phyloP scores from a whole-genome alignment of 2,329 filamentous ascomycete species.

The Neocucurbitaria cava region DNA sequence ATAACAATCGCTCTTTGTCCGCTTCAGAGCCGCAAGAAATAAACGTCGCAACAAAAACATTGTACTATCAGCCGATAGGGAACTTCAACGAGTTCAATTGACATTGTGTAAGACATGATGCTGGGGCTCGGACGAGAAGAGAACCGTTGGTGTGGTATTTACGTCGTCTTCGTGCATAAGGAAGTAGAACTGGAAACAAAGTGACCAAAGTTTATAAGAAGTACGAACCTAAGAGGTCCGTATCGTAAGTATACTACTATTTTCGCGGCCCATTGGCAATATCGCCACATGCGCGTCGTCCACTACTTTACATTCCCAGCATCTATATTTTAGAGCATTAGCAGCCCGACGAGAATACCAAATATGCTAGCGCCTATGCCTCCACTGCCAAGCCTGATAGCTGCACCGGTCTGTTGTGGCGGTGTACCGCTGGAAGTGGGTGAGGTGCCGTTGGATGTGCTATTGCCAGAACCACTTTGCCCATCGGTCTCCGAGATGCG shows the following conservation, averaged over 20 bases:
- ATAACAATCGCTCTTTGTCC: too few species aligned
- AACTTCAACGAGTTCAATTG: too few species aligned
- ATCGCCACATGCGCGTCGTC: not conserved
- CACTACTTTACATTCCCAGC: not conserved
- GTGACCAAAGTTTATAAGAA: too few species aligned
- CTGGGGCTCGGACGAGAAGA: too few species aligned
- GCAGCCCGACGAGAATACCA: conserved; percentile 14
- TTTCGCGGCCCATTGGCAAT: not conserved
- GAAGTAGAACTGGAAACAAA: too few species aligned
- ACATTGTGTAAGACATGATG: too few species aligned
- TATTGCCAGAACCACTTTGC: conserved; percentile 22
- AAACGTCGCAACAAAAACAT: too few species aligned
- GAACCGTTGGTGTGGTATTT: too few species aligned
- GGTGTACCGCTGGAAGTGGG: conserved; percentile 17
- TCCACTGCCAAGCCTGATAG: conserved; percentile 9
- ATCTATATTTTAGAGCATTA: conserved; percentile 16
- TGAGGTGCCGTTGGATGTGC: conserved; percentile 24
- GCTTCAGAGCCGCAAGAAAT: too few species aligned
- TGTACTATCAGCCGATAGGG: too few species aligned
- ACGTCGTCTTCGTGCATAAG: too few species aligned
- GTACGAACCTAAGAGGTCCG: not conserved
- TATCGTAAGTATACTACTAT: not conserved
- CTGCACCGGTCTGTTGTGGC: conserved; percentile 17
- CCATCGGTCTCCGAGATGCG: conserved; percentile 50
- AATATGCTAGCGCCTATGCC: conserved; percentile 13